phyloP scores from a whole-genome alignment of 345 rosid genomes.

The Aurinia saxatilis region DNA sequence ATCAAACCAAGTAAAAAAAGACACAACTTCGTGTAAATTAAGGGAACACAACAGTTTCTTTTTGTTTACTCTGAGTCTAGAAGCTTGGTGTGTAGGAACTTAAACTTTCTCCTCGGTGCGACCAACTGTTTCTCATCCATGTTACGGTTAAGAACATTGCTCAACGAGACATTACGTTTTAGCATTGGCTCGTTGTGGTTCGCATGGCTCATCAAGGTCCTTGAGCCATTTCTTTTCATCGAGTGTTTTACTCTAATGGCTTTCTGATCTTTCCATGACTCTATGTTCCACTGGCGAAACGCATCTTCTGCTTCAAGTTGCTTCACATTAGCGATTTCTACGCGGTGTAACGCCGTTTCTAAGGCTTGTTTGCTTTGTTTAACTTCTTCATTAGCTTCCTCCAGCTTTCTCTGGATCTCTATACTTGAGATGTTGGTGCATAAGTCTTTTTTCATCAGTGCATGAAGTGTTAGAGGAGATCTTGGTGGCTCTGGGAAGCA shows the following conservation, averaged over 20 bases:
- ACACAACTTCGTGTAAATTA: not conserved
- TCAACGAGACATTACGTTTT: slow-evolving; percentile 55
- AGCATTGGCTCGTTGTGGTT: slow-evolving; percentile 39
- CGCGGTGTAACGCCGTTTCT: slow-evolving; percentile 53
- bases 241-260: slow-evolving; percentile 15
- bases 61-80: slow-evolving; percentile 69
- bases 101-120: slow-evolving; percentile 61
- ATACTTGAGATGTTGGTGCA: slow-evolving; percentile 22
- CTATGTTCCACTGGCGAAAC: slow-evolving; percentile 57
- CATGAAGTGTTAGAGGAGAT: slow-evolving; percentile 34
- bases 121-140: slow-evolving; percentile 47
- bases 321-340: slow-evolving; percentile 59
- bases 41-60: not conserved
- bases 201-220: slow-evolving; percentile 15
- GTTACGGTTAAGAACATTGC: slow-evolving; percentile 62
- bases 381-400: slow-evolving; percentile 81
- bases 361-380: slow-evolving; percentile 58
- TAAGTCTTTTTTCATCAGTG: slow-evolving; percentile 10
- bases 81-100: slow-evolving; percentile 66
- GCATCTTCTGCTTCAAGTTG: slow-evolving; percentile 81
- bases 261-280: slow-evolving; percentile 32
- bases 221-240: slow-evolving; percentile 26
- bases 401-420: slow-evolving; percentile 50
- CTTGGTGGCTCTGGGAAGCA: slow-evolving; percentile 40
- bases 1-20: slow-evolving; percentile 5